phyloP scores from a whole-genome alignment of 2,329 filamentous ascomycete species.

The Emmonsiellopsis sp. region DNA sequence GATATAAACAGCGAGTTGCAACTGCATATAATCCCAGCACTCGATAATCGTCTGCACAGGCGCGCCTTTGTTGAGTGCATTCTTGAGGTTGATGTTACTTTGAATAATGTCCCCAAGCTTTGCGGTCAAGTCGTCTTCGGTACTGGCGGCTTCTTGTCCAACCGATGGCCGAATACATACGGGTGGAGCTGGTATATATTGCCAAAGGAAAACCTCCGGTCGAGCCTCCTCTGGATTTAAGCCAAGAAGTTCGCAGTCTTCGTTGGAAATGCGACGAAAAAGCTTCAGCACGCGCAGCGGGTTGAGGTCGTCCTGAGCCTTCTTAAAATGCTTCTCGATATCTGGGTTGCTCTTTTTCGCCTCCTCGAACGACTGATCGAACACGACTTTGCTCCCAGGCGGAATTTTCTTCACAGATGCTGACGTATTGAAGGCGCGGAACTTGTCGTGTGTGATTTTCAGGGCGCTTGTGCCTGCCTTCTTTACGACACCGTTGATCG shows the following conservation, averaged over 20 bases:
- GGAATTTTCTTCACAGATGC: conserved; percentile 75
- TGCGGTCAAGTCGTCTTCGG: conserved; percentile 91
- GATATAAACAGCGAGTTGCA: conserved; percentile 95
- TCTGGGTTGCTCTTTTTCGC: conserved; percentile 71
- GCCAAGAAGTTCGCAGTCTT: conserved; percentile 84
- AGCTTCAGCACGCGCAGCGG: conserved; percentile 81
- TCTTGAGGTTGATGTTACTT: conserved; percentile 77
- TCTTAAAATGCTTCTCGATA: conserved; percentile 80
- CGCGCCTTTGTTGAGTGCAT: conserved; percentile 72
- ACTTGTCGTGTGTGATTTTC: conserved; percentile 92
- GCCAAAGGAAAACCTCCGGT: conserved; percentile 97
- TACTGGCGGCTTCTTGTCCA: conserved; percentile 83
- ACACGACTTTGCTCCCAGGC: conserved; percentile 71
- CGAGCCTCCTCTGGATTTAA: conserved; percentile 77
- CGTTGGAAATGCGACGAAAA: conserved; percentile 75
- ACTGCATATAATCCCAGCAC: conserved; percentile 93
- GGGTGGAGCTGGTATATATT: conserved; percentile 85
- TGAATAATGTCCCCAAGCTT: conserved; percentile 96
- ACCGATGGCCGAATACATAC: conserved; percentile 92
- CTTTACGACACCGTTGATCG: conserved; percentile 81
- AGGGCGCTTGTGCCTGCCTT: conserved; percentile 74
- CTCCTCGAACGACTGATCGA: conserved; percentile 74
- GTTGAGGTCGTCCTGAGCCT: conserved; percentile 90
- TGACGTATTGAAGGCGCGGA: conserved; percentile 76
- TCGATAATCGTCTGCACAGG: conserved; percentile 88